Conservation (phyloP, 768 basidiomycete species). For the Lactifluus rugatus region DNA sequence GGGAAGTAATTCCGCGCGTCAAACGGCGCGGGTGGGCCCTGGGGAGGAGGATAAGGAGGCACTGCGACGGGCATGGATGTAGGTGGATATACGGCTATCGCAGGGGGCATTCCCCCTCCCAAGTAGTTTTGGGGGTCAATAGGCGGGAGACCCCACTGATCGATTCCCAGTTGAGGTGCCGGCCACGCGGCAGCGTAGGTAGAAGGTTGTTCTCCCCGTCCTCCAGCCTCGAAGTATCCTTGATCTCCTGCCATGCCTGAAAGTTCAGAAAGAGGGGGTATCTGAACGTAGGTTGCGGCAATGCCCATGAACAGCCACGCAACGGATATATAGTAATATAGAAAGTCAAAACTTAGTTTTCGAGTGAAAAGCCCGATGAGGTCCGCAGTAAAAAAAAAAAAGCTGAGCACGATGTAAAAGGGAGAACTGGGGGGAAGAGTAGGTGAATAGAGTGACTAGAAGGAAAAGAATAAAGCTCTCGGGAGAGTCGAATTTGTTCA, state of each 20-base stretch:
- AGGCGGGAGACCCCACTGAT: constrained; percentile 6
- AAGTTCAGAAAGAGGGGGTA: constrained; percentile 3
- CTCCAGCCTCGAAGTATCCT: constrained; percentile 1
- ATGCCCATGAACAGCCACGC: neutral
- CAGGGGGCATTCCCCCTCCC: constrained; percentile 8
- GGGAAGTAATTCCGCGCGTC: constrained; percentile 11
- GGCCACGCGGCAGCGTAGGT: neutral
- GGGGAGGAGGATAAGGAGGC: neutral
- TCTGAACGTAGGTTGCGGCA: constrained; percentile 7
- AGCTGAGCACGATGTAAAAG: constrained; percentile 4
- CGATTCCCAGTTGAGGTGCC: neutral
- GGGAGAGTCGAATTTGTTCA: neutral
- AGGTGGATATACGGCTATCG: neutral
- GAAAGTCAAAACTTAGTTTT: neutral
- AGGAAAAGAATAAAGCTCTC: constrained; percentile 12
- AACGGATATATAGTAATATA: neutral
- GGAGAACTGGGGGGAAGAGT: no score
- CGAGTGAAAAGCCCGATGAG: neutral
- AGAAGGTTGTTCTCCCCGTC: constrained; percentile 5
- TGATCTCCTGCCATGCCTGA: constrained; percentile 9
- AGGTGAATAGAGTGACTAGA: neutral
- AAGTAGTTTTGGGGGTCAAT: constrained; percentile 8
- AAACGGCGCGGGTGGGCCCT: neutral
- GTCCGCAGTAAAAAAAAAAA: neutral
- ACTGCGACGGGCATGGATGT: neutral